A percentile compares a stretch with the other conserved stretches of the same genome.
These are phyloP conservation scores for Alternaria triticina DNA, from an alignment of 2,329 filamentous ascomycete species.

Conservation along the genomic window DNA sequence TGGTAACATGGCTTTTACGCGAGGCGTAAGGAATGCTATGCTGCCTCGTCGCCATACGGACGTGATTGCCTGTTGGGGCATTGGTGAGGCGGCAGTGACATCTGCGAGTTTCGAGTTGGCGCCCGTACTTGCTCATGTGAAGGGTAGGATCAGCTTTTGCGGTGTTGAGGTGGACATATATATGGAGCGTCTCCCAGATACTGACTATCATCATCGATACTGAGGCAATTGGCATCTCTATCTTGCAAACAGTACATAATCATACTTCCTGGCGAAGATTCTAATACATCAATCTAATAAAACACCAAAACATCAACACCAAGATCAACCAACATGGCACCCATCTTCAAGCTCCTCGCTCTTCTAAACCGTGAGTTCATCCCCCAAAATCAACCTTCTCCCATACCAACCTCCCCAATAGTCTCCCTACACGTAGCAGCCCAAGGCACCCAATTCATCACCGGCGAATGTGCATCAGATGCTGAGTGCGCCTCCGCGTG, in stretches of 20 bases:
- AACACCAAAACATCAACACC: background rate
- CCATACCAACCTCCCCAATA: conserved; percentile 8
- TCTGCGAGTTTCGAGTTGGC: conserved; percentile 29
- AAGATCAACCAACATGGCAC: conserved; percentile 26
- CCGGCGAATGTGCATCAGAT: conserved; percentile 34
- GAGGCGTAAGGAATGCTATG: conserved; percentile 7
- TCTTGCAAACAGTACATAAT: conserved; percentile 1
- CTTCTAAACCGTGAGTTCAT: conserved; percentile 29
- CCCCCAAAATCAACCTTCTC: background rate
- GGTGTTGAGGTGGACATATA: background rate
- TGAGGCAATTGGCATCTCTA: background rate
- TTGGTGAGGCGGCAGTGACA: conserved; percentile 15
- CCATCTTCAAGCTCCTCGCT: conserved; percentile 34
- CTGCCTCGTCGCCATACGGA: conserved; percentile 16
- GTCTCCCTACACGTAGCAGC: conserved; percentile 35
- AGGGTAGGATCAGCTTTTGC: background rate
- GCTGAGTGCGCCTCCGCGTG: conserved; percentile 33
- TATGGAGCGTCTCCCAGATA: conserved; percentile 20
- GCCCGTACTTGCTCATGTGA: conserved; percentile 7
- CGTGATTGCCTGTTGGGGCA: conserved; percentile 17
- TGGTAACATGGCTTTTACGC: conserved; percentile 2
- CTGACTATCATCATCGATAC: conserved; percentile 4
- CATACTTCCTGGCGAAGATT: conserved; percentile 28
- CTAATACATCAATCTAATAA: background rate
- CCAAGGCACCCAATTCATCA: conserved; percentile 41